Base-by-base conservation (phyloP, 2,329 filamentous ascomycete genomes). In the Xylariales sp. region DNA sequence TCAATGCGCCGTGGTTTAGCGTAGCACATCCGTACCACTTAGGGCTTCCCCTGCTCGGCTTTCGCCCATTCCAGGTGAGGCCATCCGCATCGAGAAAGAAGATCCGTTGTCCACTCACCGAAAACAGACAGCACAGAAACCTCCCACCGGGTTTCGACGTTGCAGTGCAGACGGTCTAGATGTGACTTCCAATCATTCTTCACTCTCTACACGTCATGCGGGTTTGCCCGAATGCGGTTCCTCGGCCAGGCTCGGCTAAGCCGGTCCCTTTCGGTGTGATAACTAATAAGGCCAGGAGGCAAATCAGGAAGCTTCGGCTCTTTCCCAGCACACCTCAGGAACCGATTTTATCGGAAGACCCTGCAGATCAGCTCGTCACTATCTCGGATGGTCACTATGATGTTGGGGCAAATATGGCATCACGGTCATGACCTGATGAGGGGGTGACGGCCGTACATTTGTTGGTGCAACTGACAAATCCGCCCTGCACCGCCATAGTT, bases 51-150 rank as follows among this genome's bases (percentile, higher is more conserved):
- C 12, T 23, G 34, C 32, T 30, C 41, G 23, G 34, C 28, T 45
- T 23, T 50, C 23, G 18, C 32, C 65, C 56, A 52, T 56, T 56
- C 30, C 39, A 43, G 50, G 60, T 12, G 36, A 64, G 45, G 12
- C 39, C 30, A 39, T 64, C 65, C 45, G 39, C 32, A 61, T 68
- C 45, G 45, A 65, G 65, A 52, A 61, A 39, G 32, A 64, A 23
- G 50, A 50, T 45, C 65, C 55, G 60, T 43, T n/a, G 61, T 12
- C 48, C 41, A 45, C 55, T 45, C 55, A n/a, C 60, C 49, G 28
- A 56, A 64, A 52, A n/a, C 43, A 64, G 65, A 55, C 39, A 52
- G 16, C 36, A 59, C 58, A 45, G 59, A 30, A 54, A 10, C 16
- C 34, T 12, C 52, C 55, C n/a, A 49, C 39, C 50, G 61, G 45